These are phyloP conservation scores for Naumovozyma baii DNA, from an alignment of 805 yeast species.

Conservation along the genomic window DNA sequence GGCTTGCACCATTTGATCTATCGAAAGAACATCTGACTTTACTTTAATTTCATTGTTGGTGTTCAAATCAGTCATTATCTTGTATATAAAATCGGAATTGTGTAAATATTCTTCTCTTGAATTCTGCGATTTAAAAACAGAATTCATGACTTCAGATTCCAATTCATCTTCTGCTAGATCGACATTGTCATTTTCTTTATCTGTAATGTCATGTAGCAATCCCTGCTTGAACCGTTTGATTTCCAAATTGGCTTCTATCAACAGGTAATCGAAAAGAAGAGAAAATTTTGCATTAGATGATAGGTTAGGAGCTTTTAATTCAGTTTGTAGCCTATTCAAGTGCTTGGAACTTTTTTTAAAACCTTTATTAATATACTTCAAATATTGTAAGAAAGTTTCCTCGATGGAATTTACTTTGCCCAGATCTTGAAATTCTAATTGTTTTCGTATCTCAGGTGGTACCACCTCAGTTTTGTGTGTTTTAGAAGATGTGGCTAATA, in stretches of 20 bases:
- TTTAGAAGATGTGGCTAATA: neutral
- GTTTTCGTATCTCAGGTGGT: neutral
- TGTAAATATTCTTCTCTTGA: slow-evolving; percentile 5
- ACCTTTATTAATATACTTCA: slow-evolving; percentile 15
- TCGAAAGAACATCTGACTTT: slow-evolving; percentile 7
- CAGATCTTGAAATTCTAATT: slow-evolving; percentile 3
- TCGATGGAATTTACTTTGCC: slow-evolving; percentile 5
- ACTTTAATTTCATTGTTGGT: slow-evolving; percentile 6
- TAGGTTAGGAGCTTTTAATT: neutral
- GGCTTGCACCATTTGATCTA: slow-evolving; percentile 30
- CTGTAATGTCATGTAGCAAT: slow-evolving; percentile 1
- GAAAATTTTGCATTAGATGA: slow-evolving; percentile 6
- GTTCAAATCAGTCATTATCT: slow-evolving; percentile 13
- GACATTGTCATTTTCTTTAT: slow-evolving; percentile 4
- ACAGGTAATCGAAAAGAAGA: slow-evolving; percentile 13
- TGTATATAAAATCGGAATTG: slow-evolving; percentile 14
- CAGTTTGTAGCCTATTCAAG: slow-evolving; percentile 9
- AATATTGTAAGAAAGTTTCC: slow-evolving; percentile 17
- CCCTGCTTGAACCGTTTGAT: slow-evolving; percentile 9
- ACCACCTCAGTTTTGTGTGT: too few relatives aligned
- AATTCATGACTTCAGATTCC: slow-evolving; percentile 7
- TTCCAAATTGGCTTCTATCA: slow-evolving; percentile 20
- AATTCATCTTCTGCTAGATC: slow-evolving; percentile 5
- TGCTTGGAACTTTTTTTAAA: slow-evolving; percentile 19
- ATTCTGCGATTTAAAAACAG: slow-evolving; percentile 3